phyloP scores from a whole-genome alignment of 2,329 filamentous ascomycete genomes.

The Talaromyces sp. region DNA sequence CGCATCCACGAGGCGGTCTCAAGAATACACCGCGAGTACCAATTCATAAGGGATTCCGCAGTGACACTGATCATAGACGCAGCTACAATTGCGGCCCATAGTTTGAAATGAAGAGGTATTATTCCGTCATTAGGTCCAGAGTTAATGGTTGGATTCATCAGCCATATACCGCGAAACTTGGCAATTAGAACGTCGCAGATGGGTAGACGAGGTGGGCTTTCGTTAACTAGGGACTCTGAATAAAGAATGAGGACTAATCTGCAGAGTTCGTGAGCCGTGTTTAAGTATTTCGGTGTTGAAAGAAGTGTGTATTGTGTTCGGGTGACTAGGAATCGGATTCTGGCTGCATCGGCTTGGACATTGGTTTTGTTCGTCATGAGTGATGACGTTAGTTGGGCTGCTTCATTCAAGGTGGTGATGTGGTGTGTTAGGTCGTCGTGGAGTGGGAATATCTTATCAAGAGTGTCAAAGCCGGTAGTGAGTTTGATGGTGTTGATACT shows the following conservation, averaged over 20 bases:
- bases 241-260: constrained; percentile 4
- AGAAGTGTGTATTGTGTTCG: constrained; percentile 10
- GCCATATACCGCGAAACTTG: not conserved
- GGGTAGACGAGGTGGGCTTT: not conserved
- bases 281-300: not conserved
- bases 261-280: not conserved
- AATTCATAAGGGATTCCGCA: not conserved
- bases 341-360: not conserved
- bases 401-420: not conserved
- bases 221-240: not conserved
- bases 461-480: not conserved
- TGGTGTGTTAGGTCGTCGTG: not conserved
- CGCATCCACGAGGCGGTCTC: not conserved
- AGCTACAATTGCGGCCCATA: constrained; percentile 9
- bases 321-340: constrained; percentile 6
- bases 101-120: not conserved
- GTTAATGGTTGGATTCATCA: not conserved
- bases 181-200: constrained; percentile 6
- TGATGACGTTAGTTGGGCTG: not conserved
- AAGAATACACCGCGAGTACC: not conserved
- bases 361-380: not conserved
- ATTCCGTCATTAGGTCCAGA: not conserved
- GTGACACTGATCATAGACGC: not conserved
- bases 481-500: not conserved
- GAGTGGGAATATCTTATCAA: not conserved